Evolutionary conservation across 164 flowering plant genomes (phyloP).

Genomic region (Nelumbo lutea): DNA sequence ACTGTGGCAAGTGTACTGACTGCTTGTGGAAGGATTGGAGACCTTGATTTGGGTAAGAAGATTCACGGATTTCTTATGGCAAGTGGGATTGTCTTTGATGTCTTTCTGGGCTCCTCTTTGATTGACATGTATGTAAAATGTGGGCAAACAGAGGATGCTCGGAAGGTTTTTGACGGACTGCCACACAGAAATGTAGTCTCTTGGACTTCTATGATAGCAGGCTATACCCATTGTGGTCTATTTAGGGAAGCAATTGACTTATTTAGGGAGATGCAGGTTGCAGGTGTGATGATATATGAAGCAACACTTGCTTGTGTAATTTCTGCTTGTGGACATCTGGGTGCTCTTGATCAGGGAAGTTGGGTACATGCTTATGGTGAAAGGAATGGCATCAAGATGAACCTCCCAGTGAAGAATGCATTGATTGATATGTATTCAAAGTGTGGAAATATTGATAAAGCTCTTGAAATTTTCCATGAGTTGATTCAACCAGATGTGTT

Average conservation of each 20-base stretch:
- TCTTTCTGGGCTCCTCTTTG: slow-evolving; percentile 20
- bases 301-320: slow-evolving; percentile 27
- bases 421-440: slow-evolving; percentile 39
- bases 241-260: slow-evolving; percentile 24
- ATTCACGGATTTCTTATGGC: slow-evolving; percentile 20
- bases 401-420: slow-evolving; percentile 17
- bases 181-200: slow-evolving; percentile 26
- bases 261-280: slow-evolving; percentile 32
- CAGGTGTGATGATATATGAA: slow-evolving; percentile 15
- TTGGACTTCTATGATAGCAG: slow-evolving; percentile 32
- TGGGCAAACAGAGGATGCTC: slow-evolving; percentile 19
- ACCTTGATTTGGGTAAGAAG: slow-evolving; percentile 20
- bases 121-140: slow-evolving; percentile 31
- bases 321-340: slow-evolving; percentile 28
- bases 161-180: slow-evolving; percentile 20
- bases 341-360: slow-evolving; percentile 28
- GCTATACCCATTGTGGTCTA: slow-evolving; percentile 22
- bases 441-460: slow-evolving; percentile 30
- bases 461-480: slow-evolving; percentile 23
- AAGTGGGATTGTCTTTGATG: slow-evolving; percentile 20
- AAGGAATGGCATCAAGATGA: slow-evolving; percentile 16
- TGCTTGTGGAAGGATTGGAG: slow-evolving; percentile 24
- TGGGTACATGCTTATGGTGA: slow-evolving; percentile 26
- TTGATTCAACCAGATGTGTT: slow-evolving; percentile 23
- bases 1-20: slow-evolving; percentile 21